Evolutionary conservation across 2,329 filamentous ascomycete genomes (phyloP), one percentile per base, ranked within the genome.

Genomic region (Plenodomus biglobosus): DNA sequence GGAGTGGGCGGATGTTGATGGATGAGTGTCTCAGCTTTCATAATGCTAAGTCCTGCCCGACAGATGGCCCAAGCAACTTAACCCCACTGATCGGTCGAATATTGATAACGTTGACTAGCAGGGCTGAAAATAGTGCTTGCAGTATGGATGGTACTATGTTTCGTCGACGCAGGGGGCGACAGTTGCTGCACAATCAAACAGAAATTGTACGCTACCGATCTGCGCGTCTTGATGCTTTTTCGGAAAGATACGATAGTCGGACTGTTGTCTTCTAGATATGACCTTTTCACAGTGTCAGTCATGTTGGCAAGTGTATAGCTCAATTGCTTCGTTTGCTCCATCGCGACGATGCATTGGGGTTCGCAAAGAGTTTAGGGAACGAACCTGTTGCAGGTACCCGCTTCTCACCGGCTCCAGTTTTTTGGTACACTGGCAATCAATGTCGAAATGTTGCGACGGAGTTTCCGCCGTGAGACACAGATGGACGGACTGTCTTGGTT

Each of bases 1-100:
- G 70, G 70, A 21, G 68, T 72, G 13, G 68, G 69, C 36, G 70
- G 70, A 42, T 70, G 69, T 46, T 65, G 62, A 20, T 69, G 70
- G 44, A 69, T 45, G 50, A 71, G 57, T 45, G 61, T 64, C 35
- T 32, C 27, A 32, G 27, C 50, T 55, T 65, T 68, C 69, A 71
- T 71, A 45, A 44, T 51, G 58, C 27, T 11, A 32, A 32, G 27
- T 11, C 3, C 7, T 15, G 6, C 22, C 6, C 27, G 27, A 32
- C 27, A 3, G 27, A 32, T 6, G 11, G 3, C 15, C 13, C 27
- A 32, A 11, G 3, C 27, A 11, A 32, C 13, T 32, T 3, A 11
- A 32, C 15, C 27, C 27, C 6, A 32, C 7, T 15, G 15, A 15
- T 11, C 27, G 27, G 27, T 15, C 6, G 27, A 32, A 10, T 3